These are phyloP conservation scores for Thelonectria blattea DNA, from an alignment of 2,329 filamentous ascomycete genomes.

Conservation along the genomic window DNA sequence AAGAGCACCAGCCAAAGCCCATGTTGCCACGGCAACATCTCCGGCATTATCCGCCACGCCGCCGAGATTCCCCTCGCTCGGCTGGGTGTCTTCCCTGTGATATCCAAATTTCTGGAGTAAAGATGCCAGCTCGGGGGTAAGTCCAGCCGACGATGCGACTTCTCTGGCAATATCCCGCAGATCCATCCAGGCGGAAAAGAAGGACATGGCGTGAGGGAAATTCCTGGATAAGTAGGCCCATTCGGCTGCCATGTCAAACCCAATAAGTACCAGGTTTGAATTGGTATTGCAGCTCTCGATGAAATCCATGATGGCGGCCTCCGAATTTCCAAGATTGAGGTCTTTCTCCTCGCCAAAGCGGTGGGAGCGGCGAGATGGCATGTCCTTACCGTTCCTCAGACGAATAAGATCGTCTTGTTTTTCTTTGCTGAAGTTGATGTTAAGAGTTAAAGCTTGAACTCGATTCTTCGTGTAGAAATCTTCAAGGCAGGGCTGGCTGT, in stretches of 20 bases:
- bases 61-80: neutral
- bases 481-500: neutral
- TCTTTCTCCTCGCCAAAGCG: slow-evolving; percentile 18
- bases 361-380: slow-evolving; percentile 18
- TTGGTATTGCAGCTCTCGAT: neutral
- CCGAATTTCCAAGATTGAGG: neutral
- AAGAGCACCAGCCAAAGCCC: slow-evolving; percentile 15
- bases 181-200: slow-evolving; percentile 26
- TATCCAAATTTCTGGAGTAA: neutral
- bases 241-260: slow-evolving; percentile 24
- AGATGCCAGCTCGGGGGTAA: neutral
- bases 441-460: slow-evolving; percentile 14
- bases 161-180: slow-evolving; percentile 23
- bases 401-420: neutral
- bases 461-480: slow-evolving; percentile 8
- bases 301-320: slow-evolving; percentile 8
- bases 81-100: neutral
- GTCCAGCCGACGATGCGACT: slow-evolving; percentile 4
- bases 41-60: slow-evolving; percentile 25
- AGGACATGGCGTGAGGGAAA: slow-evolving; percentile 15
- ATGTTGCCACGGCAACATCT: slow-evolving; percentile 23
- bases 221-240: slow-evolving; percentile 18
- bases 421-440: slow-evolving; percentile 1
- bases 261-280: neutral
- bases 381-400: neutral